phyloP scores from a whole-genome alignment of 306 rosid species.

The Lathyrus aphaca region DNA sequence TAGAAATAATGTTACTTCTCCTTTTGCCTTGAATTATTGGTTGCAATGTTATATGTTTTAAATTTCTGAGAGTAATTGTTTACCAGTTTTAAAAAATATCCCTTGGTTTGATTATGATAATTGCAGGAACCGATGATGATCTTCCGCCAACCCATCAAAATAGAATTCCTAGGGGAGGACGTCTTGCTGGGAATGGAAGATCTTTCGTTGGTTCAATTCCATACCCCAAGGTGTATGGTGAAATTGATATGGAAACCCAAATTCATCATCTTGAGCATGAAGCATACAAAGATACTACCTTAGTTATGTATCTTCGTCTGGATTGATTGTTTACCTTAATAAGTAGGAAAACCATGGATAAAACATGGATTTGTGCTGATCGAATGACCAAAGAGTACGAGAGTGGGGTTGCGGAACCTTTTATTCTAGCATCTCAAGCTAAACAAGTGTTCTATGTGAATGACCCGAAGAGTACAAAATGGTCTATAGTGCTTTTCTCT shows the following conservation, averaged over 20 bases:
- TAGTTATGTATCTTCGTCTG: too few species aligned
- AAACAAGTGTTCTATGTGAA: too few species aligned
- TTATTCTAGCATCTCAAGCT: too few species aligned
- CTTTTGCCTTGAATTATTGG: neutral
- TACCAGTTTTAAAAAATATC: slow-evolving; percentile 1
- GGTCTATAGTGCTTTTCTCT: too few species aligned
- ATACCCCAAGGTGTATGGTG: slow-evolving; percentile 81
- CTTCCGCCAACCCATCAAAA: too few species aligned
- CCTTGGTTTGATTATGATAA: slow-evolving; percentile 14
- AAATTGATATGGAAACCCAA: slow-evolving; percentile 87
- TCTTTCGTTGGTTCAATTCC: slow-evolving; percentile 75
- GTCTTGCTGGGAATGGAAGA: slow-evolving; percentile 84
- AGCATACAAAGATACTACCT: too few species aligned
- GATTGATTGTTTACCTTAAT: too few species aligned
- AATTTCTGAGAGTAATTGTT: neutral
- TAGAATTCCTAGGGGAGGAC: slow-evolving; percentile 85
- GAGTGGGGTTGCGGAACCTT: too few species aligned
- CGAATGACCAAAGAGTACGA: too few species aligned
- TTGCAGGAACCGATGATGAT: slow-evolving; percentile 87
- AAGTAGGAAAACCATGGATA: too few species aligned
- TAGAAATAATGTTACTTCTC: neutral
- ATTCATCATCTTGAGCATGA: slow-evolving; percentile 97
- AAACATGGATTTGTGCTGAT: too few species aligned
- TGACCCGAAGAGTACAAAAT: too few species aligned
- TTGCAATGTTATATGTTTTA: slow-evolving; percentile 18